A percentile compares a stretch with the other conserved stretches of the same genome.
Evolutionary conservation across 2,329 filamentous ascomycete species (phyloP).

Genomic region (Chrysosporium keratinophilum): DNA sequence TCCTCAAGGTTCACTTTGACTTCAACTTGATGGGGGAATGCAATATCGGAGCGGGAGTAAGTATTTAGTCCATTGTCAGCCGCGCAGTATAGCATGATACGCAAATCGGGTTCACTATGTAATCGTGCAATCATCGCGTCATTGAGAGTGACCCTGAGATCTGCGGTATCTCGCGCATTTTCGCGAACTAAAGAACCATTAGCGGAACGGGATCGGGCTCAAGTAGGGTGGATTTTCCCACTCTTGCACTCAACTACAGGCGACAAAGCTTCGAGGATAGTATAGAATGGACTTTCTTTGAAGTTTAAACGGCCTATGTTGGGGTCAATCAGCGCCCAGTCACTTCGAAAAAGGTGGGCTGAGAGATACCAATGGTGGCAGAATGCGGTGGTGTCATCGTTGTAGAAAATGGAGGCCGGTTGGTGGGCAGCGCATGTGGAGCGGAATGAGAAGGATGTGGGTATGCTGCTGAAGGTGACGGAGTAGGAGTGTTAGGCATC

Average conservation of each 20-base stretch:
- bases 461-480: slow-evolving; percentile 16
- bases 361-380: slow-evolving; percentile 19
- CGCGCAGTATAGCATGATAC: slow-evolving; percentile 77
- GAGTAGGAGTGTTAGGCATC: slow-evolving; percentile 17
- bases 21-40: slow-evolving; percentile 88
- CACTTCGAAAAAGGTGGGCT: neutral
- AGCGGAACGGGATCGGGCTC: neutral
- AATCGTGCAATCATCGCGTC: slow-evolving; percentile 47
- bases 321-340: slow-evolving; percentile 25
- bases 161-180: slow-evolving; percentile 48
- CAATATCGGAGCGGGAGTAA: slow-evolving; percentile 57
- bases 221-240: slow-evolving; percentile 34
- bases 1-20: slow-evolving; percentile 81
- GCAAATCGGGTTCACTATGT: slow-evolving; percentile 50
- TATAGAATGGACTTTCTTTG: slow-evolving; percentile 79
- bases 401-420: slow-evolving; percentile 21
- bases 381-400: slow-evolving; percentile 26
- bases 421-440: slow-evolving; percentile 19
- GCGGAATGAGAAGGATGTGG: slow-evolving; percentile 22
- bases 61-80: slow-evolving; percentile 48
- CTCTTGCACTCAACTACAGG: slow-evolving; percentile 60
- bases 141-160: slow-evolving; percentile 50
- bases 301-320: slow-evolving; percentile 42
- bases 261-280: slow-evolving; percentile 55
- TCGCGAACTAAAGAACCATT: slow-evolving; percentile 42